These are phyloP conservation scores for Trametes sanguinea DNA, from an alignment of 768 basidiomycete species.

Conservation along the genomic window DNA sequence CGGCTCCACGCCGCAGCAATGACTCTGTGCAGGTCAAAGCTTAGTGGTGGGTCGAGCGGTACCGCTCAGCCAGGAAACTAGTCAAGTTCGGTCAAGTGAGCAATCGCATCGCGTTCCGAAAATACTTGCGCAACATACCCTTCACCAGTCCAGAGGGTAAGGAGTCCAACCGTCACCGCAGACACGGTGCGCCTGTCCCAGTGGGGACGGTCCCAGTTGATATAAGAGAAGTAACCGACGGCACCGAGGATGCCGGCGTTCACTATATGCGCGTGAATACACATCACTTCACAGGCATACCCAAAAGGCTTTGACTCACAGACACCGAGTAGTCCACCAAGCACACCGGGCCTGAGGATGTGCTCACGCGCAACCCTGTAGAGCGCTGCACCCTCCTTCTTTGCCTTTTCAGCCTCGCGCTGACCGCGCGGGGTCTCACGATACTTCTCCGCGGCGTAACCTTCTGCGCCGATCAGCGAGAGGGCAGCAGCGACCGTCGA, in stretches of 20 bases:
- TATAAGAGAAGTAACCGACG: slow-evolving; percentile 64
- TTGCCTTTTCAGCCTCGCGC: slow-evolving; percentile 56
- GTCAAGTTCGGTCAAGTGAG: not conserved
- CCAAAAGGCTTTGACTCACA: slow-evolving; percentile 40
- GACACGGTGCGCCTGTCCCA: slow-evolving; percentile 70
- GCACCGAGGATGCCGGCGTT: slow-evolving; percentile 65
- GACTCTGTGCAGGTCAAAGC: not conserved
- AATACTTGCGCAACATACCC: slow-evolving; percentile 46
- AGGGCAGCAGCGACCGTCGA: slow-evolving; percentile 56
- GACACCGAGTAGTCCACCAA: slow-evolving; percentile 64
- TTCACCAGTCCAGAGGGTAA: slow-evolving; percentile 66
- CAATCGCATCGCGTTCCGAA: not conserved
- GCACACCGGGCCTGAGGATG: slow-evolving; percentile 62
- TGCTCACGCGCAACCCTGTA: slow-evolving; percentile 58
- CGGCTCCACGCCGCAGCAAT: not conserved
- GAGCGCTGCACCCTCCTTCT: slow-evolving; percentile 54
- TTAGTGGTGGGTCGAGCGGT: slow-evolving; percentile 34
- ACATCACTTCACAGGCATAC: not conserved
- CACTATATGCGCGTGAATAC: slow-evolving; percentile 38
- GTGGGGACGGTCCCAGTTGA: slow-evolving; percentile 59
- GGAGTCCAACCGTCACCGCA: slow-evolving; percentile 56
- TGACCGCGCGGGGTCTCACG: slow-evolving; percentile 58
- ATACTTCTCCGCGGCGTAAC: slow-evolving; percentile 62
- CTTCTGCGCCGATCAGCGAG: slow-evolving; percentile 61
- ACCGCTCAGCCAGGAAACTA: slow-evolving; percentile 45